A percentile compares a stretch with the other conserved stretches of the same genome.
Conservation (phyloP, 2,329 filamentous ascomycete genomes). For the Neonectria sp. region DNA sequence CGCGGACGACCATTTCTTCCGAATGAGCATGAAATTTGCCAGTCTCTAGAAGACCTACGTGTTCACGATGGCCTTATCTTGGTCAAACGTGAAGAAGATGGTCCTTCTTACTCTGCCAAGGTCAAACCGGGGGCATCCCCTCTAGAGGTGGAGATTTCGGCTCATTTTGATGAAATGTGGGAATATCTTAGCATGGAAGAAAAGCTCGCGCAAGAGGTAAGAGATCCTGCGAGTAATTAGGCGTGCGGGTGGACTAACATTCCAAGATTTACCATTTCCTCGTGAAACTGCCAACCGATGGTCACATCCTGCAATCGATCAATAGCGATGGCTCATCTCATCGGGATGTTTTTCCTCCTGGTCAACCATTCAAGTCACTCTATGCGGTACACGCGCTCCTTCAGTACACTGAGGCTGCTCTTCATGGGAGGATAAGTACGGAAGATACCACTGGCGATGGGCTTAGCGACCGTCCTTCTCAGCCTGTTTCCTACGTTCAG, state of each 20-base stretch:
- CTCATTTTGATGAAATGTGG: constrained; percentile 89
- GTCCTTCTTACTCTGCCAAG: constrained; percentile 58
- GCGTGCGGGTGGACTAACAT: constrained; percentile 35
- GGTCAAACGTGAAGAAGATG: constrained; percentile 71
- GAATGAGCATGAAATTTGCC: constrained; percentile 69
- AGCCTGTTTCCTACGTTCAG: constrained; percentile 49
- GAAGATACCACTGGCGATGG: constrained; percentile 19
- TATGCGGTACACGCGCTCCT: constrained; percentile 80
- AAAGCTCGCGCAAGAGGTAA: constrained; percentile 76
- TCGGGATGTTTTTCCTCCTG: constrained; percentile 75
- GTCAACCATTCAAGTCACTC: constrained; percentile 79
- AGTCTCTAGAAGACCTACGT: constrained; percentile 78
- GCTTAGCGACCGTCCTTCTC: constrained; percentile 31
- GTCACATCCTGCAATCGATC: constrained; percentile 72
- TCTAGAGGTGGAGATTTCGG: constrained; percentile 84
- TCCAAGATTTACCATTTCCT: constrained; percentile 79
- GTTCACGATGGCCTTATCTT: constrained; percentile 77
- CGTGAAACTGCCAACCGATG: constrained; percentile 77
- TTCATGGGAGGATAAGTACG: constrained; percentile 45
- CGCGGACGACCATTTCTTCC: constrained; percentile 77
- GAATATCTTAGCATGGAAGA: constrained; percentile 83
- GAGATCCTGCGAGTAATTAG: constrained; percentile 22
- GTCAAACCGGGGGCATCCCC: constrained; percentile 68
- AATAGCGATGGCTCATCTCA: constrained; percentile 67
- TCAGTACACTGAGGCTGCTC: constrained; percentile 68